phyloP scores from a whole-genome alignment of 345 rosid genomes.

The Syzygium aromaticum region DNA sequence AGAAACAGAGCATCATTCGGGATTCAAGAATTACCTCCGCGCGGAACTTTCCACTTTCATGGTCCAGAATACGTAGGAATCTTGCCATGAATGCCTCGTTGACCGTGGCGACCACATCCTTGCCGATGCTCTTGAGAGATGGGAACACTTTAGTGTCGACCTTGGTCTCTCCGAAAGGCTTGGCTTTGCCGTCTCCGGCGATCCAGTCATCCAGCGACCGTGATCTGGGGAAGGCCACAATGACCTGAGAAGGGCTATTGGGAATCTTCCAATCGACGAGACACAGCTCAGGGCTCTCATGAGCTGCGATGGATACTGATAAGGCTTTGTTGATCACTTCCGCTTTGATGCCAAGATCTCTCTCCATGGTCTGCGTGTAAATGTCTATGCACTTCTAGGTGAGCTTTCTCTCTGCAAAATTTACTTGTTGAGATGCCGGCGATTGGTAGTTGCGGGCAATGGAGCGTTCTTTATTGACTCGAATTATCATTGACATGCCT shows the following conservation, averaged over 20 bases:
- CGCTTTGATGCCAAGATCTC: constrained; percentile 9
- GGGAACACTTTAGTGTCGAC: too few species aligned
- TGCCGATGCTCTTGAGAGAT: too few species aligned
- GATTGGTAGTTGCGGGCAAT: not conserved
- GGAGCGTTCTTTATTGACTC: not conserved
- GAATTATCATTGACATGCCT: not conserved
- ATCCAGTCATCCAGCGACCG: too few species aligned
- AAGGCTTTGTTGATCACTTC: constrained; percentile 32
- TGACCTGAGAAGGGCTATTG: constrained; percentile 1
- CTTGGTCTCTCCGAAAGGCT: too few species aligned
- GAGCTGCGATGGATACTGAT: constrained; percentile 21
- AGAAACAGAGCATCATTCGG: not conserved
- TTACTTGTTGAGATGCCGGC: not conserved
- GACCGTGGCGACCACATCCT: too few species aligned
- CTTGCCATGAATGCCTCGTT: too few species aligned
- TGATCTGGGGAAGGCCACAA: constrained; percentile 37
- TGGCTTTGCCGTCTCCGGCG: too few species aligned
- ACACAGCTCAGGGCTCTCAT: constrained; percentile 9
- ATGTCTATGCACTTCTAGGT: not conserved
- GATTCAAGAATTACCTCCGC: too few species aligned
- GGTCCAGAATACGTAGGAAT: too few species aligned
- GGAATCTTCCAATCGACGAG: not conserved
- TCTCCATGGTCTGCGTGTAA: not conserved
- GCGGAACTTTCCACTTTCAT: too few species aligned
- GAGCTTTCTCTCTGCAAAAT: not conserved